These are phyloP conservation scores for Xylona heveae DNA, from an alignment of 495 filamentous ascomycete species.

Conservation along the genomic window DNA sequence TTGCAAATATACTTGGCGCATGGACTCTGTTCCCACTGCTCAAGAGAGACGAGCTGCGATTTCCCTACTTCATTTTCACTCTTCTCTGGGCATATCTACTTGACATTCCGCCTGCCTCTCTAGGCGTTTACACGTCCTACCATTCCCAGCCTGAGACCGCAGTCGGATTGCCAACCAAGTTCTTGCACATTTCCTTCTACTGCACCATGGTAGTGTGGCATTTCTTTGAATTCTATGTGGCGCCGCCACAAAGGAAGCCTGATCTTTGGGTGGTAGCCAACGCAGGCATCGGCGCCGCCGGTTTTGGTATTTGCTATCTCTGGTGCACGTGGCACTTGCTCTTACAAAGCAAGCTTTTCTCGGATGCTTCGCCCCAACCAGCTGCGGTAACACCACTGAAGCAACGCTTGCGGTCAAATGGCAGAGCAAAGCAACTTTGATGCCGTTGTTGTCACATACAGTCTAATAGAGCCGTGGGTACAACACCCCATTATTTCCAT, in stretches of 20 bases:
- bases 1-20: constrained; percentile 71
- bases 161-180: constrained; percentile 29
- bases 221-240: constrained; percentile 41
- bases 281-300: constrained; percentile 61
- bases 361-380: too few species aligned
- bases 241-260: constrained; percentile 51
- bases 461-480: too few species aligned
- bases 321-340: constrained; percentile 69
- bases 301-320: constrained; percentile 69
- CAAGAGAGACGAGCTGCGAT: constrained; percentile 55
- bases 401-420: too few species aligned
- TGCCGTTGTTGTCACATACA: too few species aligned
- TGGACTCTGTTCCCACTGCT: constrained; percentile 93
- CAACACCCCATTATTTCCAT: too few species aligned
- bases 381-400: too few species aligned
- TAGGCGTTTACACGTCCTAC: constrained; percentile 35
- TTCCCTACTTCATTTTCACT: constrained; percentile 70
- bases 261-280: constrained; percentile 90
- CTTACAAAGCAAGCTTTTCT: too few species aligned
- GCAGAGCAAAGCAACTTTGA: too few species aligned
- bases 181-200: constrained; percentile 60
- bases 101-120: constrained; percentile 58
- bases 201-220: constrained; percentile 60
- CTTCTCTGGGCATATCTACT: constrained; percentile 79
- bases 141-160: constrained; percentile 20